Conservation (phyloP, 495 filamentous ascomycete species). For the Hyaloscypha finlandica region DNA sequence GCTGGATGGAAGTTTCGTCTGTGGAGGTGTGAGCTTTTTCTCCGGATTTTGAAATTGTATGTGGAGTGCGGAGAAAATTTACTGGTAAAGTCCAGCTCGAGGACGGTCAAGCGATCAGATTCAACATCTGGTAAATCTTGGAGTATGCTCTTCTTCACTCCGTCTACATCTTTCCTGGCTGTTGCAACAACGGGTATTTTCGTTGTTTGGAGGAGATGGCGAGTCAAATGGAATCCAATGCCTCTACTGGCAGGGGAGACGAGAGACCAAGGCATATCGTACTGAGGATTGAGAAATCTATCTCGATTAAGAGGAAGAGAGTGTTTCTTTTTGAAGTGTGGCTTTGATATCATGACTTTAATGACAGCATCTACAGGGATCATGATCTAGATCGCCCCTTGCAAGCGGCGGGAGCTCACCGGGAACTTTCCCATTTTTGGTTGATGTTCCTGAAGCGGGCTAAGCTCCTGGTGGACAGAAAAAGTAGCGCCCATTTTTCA, state of each 20-base stretch:
- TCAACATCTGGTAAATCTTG: constrained; percentile 45
- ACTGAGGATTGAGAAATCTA: background rate
- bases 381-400: background rate
- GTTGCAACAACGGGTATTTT: constrained; percentile 72
- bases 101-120: constrained; percentile 45
- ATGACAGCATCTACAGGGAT: constrained; percentile 30
- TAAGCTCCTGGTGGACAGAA: no score
- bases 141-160: constrained; percentile 55
- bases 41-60: background rate
- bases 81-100: constrained; percentile 64
- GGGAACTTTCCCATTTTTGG: constrained; percentile 17
- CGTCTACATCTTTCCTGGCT: constrained; percentile 57
- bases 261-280: constrained; percentile 35
- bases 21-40: background rate
- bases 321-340: background rate
- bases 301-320: background rate
- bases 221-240: constrained; percentile 70
- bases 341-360: constrained; percentile 11
- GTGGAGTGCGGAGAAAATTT: constrained; percentile 11
- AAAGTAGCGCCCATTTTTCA: no score
- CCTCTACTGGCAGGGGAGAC: constrained; percentile 72
- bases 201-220: constrained; percentile 65
- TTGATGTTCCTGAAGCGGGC: background rate
- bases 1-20: constrained; percentile 50
- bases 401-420: constrained; percentile 2